phyloP scores from a whole-genome alignment of 768 basidiomycete genomes.

The Pholiota conissans region DNA sequence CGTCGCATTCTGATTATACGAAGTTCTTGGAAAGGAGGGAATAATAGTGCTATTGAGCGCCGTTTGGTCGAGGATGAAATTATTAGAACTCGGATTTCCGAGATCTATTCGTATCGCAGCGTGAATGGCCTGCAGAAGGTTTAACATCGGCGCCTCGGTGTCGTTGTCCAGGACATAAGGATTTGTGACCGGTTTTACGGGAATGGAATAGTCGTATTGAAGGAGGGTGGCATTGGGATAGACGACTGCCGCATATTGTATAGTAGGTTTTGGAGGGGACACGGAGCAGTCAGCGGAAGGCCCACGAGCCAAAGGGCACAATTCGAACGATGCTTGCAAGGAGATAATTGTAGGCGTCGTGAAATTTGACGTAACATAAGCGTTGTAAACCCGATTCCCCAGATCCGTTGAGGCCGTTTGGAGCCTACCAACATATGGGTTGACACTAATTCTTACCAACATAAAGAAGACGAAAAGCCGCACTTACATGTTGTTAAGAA shows the following conservation, averaged over 20 bases:
- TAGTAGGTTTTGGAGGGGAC: neutral
- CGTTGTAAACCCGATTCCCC: conserved; percentile 14
- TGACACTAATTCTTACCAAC: neutral
- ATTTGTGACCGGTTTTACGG: conserved; percentile 3
- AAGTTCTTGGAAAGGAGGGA: conserved; percentile 10
- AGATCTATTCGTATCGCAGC: conserved; percentile 28
- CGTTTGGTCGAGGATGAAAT: conserved; percentile 24
- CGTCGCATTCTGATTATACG: neutral
- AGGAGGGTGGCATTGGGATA: conserved; percentile 9
- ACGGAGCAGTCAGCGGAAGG: conserved; percentile 12
- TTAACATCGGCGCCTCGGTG: conserved; percentile 14
- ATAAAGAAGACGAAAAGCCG: neutral
- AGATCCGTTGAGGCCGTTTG: conserved; percentile 15
- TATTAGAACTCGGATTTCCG: conserved; percentile 27
- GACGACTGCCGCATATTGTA: conserved; percentile 4
- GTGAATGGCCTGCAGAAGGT: conserved; percentile 22
- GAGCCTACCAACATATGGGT: conserved; percentile 2
- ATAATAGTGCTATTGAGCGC: conserved; percentile 10
- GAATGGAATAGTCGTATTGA: neutral
- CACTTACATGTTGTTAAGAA: conserved; percentile 13
- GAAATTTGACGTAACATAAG: conserved; percentile 15
- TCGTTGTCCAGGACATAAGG: conserved; percentile 12
- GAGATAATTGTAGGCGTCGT: conserved; percentile 20
- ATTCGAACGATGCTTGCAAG: conserved; percentile 19
- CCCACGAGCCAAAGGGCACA: conserved; percentile 23